phyloP scores from a whole-genome alignment of 2,329 filamentous ascomycete species.

The Arachnopeziza araneosa region DNA sequence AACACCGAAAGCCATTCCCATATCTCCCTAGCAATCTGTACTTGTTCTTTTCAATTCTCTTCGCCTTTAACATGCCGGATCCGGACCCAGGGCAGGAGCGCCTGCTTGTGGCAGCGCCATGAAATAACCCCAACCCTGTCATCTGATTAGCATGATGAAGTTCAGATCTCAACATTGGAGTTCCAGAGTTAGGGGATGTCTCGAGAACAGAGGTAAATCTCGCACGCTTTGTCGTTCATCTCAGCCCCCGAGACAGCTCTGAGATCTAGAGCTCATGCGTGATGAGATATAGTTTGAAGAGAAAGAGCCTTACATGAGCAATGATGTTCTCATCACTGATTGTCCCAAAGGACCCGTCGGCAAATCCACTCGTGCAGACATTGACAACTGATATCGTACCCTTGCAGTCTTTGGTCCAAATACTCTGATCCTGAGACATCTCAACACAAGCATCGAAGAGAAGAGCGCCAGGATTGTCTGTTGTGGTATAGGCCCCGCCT shows the following conservation, averaged over 20 bases:
- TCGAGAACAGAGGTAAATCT: too few relatives aligned
- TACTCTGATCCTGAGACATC: not conserved
- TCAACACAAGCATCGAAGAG: not conserved
- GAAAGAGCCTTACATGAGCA: not conserved
- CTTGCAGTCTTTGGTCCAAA: not conserved
- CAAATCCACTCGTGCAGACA: not conserved
- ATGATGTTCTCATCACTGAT: not conserved
- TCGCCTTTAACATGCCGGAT: not conserved
- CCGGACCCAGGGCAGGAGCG: not conserved
- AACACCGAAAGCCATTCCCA: not conserved
- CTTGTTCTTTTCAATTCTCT: not conserved
- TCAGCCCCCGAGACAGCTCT: too few relatives aligned
- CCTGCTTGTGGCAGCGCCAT: not conserved
- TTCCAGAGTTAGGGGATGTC: too few relatives aligned
- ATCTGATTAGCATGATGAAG: not conserved
- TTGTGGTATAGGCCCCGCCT: not conserved
- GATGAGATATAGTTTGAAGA: not conserved
- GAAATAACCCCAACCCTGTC: not conserved
- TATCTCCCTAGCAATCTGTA: not conserved
- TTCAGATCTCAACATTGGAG: too few relatives aligned
- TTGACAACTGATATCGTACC: not conserved
- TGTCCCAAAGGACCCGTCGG: not conserved
- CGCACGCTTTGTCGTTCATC: too few relatives aligned
- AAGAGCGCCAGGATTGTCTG: not conserved
- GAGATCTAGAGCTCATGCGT: too few relatives aligned